A percentile compares a stretch with the other conserved stretches of the same genome.
phyloP scores from a whole-genome alignment of 129 eudicot species.

The Escallonia herrerae region DNA sequence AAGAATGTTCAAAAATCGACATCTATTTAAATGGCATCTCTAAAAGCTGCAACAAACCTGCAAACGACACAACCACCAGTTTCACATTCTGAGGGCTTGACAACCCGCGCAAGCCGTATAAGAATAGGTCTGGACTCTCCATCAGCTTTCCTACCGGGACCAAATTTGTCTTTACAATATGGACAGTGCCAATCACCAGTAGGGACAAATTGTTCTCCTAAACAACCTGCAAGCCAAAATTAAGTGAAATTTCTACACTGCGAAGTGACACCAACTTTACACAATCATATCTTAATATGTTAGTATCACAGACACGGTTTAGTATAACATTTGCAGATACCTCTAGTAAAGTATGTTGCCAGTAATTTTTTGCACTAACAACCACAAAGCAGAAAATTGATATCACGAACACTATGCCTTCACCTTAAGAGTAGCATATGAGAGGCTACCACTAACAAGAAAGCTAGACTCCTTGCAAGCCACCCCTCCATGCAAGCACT shows the following conservation, averaged over 20 bases:
- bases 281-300: not conserved
- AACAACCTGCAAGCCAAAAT: constrained; percentile 55
- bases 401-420: too few relatives aligned
- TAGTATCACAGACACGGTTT: too few relatives aligned
- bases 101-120: constrained; percentile 74
- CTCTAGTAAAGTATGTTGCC: too few relatives aligned
- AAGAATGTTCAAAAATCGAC: too few relatives aligned
- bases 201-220: constrained; percentile 55
- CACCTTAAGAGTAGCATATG: too few relatives aligned
- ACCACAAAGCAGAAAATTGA: too few relatives aligned
- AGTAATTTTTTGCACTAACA: too few relatives aligned
- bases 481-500: too few relatives aligned
- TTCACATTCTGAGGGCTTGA: constrained; percentile 66
- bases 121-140: constrained; percentile 59
- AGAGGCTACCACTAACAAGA: too few relatives aligned
- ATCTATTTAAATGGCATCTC: not conserved
- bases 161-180: constrained; percentile 53
- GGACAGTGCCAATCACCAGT: constrained; percentile 71
- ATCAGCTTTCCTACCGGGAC: constrained; percentile 41
- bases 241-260: not conserved
- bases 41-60: constrained; percentile 47
- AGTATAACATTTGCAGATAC: too few relatives aligned
- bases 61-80: constrained; percentile 92
- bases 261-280: not conserved
- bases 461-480: too few relatives aligned